Base-by-base conservation (phyloP, 176 grass and related monocot genomes). In the Poa annua region DNA sequence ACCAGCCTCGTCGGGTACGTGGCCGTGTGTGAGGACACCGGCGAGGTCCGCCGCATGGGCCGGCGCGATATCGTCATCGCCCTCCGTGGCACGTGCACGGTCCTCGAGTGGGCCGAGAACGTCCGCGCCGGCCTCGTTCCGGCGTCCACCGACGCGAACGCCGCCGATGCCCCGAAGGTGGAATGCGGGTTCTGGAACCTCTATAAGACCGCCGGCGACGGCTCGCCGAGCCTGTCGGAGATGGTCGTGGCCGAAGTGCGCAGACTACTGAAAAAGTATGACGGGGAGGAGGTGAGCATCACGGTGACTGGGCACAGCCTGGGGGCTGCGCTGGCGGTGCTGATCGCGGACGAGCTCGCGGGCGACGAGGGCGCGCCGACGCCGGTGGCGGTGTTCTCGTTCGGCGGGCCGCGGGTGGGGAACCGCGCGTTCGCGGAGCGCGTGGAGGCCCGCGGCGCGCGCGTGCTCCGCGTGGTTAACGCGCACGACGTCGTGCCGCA, bases 61-160 rank as follows among this genome's bases (percentile, higher is more conserved):
- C 91, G 91, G 32, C 91, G 87, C 14, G 91, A 92, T 78, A 89
- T 92, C 63, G 85, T 89, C 49, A 15, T 92, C 81, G 91, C 87
- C 16, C 91, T 92, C 72, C 91, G 91, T 4, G 91, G 91, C 57
- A 92, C 91, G 32, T 86, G 87, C 81, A 92, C 87, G 49, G 87
- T 89, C 32, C 87, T 89, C 19, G 91, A 92, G 81, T 92, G 91
- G 91, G 87, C 87, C 24, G 91, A 92, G 91, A 92, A 92, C 49
- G n/a, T 89, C 33, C 91, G 91, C 72, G 80, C 87, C 33, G 36
- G 77, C 13, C 91, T 92, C 77, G 87, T 92, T 32, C 81, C 87
- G 13, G 76, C 82, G 3, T 1, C 48, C 2, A 42, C 34, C 35
- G 33, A 68, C 11, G 3, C 14, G 38, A 2, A 4, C 29, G 34